A percentile compares a stretch with the other conserved stretches of the same genome.
Conservation (phyloP, 352 stramenopile genomes). For the Phytopythium chamaehyphon region DNA sequence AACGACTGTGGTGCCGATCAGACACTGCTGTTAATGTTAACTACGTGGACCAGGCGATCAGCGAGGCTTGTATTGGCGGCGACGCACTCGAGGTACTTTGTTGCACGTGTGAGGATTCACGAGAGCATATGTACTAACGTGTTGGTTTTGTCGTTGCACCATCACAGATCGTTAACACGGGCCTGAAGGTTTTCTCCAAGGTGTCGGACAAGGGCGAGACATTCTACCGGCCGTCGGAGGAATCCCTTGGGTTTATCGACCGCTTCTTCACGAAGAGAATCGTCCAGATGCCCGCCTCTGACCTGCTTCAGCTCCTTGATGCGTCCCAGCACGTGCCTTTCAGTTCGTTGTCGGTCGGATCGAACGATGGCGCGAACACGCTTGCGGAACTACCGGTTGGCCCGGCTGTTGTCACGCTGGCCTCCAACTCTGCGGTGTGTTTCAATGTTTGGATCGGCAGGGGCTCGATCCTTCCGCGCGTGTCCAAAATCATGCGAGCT, state of each 20-base stretch:
- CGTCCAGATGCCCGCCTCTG: conserved; percentile 28
- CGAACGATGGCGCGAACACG: conserved; percentile 31
- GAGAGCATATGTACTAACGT: too few species aligned
- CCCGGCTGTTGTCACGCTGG: conserved; percentile 51
- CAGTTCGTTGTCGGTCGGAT: conserved; percentile 27
- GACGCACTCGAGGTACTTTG: conserved; percentile 63
- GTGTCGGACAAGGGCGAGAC: conserved; percentile 54
- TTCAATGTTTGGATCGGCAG: conserved; percentile 82
- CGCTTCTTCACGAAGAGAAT: conserved; percentile 84
- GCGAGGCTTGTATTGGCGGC: conserved; percentile 51
- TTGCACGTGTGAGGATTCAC: too few species aligned
- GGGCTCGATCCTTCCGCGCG: conserved; percentile 62
- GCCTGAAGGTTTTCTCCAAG: conserved; percentile 88
- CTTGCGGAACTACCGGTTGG: conserved; percentile 37
- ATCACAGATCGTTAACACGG: conserved; percentile 92
- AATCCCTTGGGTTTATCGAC: conserved; percentile 84
- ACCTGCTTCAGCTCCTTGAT: conserved; percentile 50
- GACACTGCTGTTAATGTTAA: conserved; percentile 72
- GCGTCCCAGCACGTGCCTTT: conserved; percentile 57
- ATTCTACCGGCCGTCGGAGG: conserved; percentile 85
- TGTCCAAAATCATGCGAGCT: conserved; percentile 59
- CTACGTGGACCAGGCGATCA: conserved; percentile 74
- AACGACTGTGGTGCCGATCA: conserved; percentile 70
- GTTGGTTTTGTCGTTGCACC: too few species aligned
- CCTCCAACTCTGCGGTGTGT: conserved; percentile 32